Evolutionary conservation across 176 grass and related monocot genomes (phyloP), one percentile per base, ranked within the genome.

Genomic region (Lolium multiflorum): DNA sequence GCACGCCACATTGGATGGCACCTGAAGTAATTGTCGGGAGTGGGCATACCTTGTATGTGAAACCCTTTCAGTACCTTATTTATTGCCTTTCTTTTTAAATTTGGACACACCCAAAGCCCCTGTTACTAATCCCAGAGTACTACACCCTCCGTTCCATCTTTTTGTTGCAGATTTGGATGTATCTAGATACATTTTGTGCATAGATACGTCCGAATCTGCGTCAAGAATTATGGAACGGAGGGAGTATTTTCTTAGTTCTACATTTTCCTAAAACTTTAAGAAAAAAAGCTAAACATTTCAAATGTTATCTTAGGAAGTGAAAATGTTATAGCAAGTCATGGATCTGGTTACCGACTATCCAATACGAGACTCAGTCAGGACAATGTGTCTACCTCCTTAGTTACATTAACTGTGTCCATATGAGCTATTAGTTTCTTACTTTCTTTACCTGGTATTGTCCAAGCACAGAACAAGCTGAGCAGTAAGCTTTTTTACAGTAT

Each of bases 1-100:
- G 97, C 44, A 99, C 97, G n/a, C 92, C 97, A 14, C 89, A 94
- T 49, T 99, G 97, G 97, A 99, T 99, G 97, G 97, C 97, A 62
- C 97, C 97, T 85, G 97, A 99, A 99, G 94, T 99, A 20, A 99
- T 99, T 87, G 92, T 97, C 26, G 90, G 93, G 65, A 99, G 92
- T 75, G 94, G 97, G 25, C 92, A 99, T 87, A 99, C 85, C 87
- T 99, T 99, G 97, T 99, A 94, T 87, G 94, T 51, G 21, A 81
- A 87, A 44, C 68, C 78, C 49, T 85, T 48, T 60, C 18, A 58
- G 11, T 75, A 12, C 24, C 56, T 72, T 81, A 28, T 59, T 93
- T 84, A 12, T 82, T 56, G 12, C 21, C 46, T 87, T 37, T 51
- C 1, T 74, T 49, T 25, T 60, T 1, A 0, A 65, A 44, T 81